Base-by-base conservation (phyloP, 495 filamentous ascomycete species). In the Penicillium paradoxum region DNA sequence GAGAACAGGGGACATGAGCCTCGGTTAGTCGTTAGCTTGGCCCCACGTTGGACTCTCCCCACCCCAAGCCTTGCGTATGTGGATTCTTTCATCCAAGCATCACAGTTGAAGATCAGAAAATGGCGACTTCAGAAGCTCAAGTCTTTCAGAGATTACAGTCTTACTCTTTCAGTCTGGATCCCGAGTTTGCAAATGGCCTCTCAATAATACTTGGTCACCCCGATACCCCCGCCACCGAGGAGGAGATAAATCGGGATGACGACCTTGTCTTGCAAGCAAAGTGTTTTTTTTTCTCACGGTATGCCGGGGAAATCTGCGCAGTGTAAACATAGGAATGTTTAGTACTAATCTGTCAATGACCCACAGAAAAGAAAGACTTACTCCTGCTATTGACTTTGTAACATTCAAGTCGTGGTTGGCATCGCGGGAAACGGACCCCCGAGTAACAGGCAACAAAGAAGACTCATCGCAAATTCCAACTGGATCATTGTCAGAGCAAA, bases 251-350 rank as follows among this genome's bases (percentile, higher is more conserved):
- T 36, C 65, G 68, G 6, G 59, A 68, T 15, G 71, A 75, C 58
- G 72, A 76, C 55, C 61, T 80, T 24, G 70, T 75, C 11, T 53
- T 79, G 15, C 73, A 76, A 43, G 78, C 78, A 9, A 75, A 77
- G 62, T 81, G 77, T 53, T 81, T 78, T 56, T 81, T 77, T 48
- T 79, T 73, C 51, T 69, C 76, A 36, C 72, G 75, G 76, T 77
- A 67, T 30, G 53, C 4, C 3, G 15, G 18, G 18, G 13, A 21
- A n/a, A 10, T 2, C 14, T 29, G 3, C 13, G 2, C 15, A 14
- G 4, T 15, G 22, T 13, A 6, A n/a, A 32, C 2, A 8, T 8
- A 3, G 24, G 24, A 27, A 27, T 7, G 8, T 19, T 0, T 14
- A 32, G 39, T 41, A 19, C 29, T 30, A 11, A 59, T 30, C 11